Evolutionary conservation across 371 early-diverging fungal genomes (phyloP).

Genomic region (Circinella minor): DNA sequence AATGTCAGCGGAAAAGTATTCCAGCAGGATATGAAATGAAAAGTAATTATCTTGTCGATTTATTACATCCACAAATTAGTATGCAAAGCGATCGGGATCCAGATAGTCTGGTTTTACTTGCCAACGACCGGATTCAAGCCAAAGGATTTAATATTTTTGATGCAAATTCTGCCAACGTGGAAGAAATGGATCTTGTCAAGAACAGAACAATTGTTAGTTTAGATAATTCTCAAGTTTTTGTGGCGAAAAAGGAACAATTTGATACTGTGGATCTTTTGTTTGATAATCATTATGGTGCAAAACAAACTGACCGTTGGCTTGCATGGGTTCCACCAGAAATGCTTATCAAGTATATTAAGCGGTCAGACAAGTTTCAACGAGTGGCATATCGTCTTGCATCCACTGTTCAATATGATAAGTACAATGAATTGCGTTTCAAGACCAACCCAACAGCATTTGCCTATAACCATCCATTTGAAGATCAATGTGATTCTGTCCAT

Average conservation of each 20-base stretch:
- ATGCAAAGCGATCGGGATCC: constrained; percentile 56
- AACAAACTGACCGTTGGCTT: constrained; percentile 69
- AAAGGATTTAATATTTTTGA: constrained; percentile 67
- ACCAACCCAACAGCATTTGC: constrained; percentile 22
- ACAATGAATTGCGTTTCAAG: constrained; percentile 78
- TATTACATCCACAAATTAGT: constrained; percentile 77
- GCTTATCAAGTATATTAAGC: constrained; percentile 63
- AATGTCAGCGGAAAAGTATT: constrained; percentile 46
- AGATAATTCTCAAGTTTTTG: constrained; percentile 83
- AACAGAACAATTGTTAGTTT: constrained; percentile 76
- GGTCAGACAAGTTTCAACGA: constrained; percentile 67
- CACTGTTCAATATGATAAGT: constrained; percentile 76
- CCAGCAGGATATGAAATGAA: constrained; percentile 58
- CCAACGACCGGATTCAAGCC: constrained; percentile 70
- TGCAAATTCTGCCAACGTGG: constrained; percentile 43
- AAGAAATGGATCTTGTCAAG: constrained; percentile 67
- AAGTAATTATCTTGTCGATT: constrained; percentile 65
- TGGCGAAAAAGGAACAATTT: constrained; percentile 69
- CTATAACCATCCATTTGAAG: constrained; percentile 52
- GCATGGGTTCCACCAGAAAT: constrained; percentile 90
- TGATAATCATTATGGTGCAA: constrained; percentile 56
- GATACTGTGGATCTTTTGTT: constrained; percentile 55
- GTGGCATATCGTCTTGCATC: constrained; percentile 77
- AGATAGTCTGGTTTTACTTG: constrained; percentile 61
- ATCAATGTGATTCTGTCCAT: constrained; percentile 62